Evolutionary conservation across 2,329 filamentous ascomycete species (phyloP).

Genomic region (Cytospora leucostoma): DNA sequence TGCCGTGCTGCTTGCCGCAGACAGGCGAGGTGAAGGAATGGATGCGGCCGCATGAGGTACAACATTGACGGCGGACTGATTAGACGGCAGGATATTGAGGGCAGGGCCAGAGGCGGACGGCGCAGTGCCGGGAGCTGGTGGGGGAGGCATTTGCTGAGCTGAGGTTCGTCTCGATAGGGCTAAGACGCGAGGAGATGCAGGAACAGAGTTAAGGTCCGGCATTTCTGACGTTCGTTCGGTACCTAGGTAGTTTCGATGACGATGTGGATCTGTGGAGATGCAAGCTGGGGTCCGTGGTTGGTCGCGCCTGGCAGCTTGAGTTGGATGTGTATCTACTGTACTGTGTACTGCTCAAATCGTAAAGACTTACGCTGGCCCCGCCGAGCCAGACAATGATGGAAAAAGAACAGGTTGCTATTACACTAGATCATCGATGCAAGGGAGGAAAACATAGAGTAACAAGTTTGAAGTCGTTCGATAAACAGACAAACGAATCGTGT

Average conservation of each 20-base stretch:
- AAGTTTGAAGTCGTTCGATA: not conserved
- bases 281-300: conserved; percentile 10
- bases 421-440: conserved; percentile 13
- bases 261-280: conserved; percentile 21
- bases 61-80: conserved; percentile 52
- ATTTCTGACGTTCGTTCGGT: conserved; percentile 37
- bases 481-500: not conserved
- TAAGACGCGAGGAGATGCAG: conserved; percentile 50
- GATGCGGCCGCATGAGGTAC: conserved; percentile 36
- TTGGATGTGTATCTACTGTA: not conserved
- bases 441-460: conserved; percentile 10
- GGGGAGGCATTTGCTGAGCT: conserved; percentile 46
- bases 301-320: conserved; percentile 9
- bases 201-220: conserved; percentile 60
- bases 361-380: not conserved
- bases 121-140: conserved; percentile 36
- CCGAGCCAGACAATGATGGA: not conserved
- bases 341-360: not conserved
- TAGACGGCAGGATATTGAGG: conserved; percentile 60
- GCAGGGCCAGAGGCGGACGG: conserved; percentile 38
- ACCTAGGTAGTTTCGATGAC: conserved; percentile 13
- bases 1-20: conserved; percentile 32
- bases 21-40: conserved; percentile 39
- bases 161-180: conserved; percentile 48
- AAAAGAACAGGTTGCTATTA: not conserved